phyloP scores from a whole-genome alignment of 2,329 filamentous ascomycete species.

The Monosporascus ibericus region DNA sequence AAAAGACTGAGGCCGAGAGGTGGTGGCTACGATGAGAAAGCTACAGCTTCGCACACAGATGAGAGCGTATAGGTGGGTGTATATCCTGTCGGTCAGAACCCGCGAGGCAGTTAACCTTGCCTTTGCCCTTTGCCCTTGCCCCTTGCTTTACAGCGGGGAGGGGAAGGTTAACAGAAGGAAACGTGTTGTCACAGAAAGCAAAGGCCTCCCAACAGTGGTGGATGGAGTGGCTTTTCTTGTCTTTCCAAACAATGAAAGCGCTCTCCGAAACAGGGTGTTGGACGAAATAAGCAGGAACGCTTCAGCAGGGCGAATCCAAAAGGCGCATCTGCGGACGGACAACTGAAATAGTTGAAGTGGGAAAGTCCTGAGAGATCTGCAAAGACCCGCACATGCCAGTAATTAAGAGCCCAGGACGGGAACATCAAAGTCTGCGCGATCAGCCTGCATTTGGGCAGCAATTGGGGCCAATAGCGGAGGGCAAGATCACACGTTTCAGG shows the following conservation, averaged over 20 bases:
- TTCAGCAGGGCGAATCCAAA: background rate
- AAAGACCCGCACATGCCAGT: background rate
- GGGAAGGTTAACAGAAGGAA: background rate
- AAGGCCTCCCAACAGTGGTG: background rate
- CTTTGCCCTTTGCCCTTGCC: background rate
- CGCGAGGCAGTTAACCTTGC: background rate
- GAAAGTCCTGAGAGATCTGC: background rate
- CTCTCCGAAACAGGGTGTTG: background rate
- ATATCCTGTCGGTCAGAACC: background rate
- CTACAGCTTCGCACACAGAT: background rate
- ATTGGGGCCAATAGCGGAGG: too few species aligned
- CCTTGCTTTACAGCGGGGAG: background rate
- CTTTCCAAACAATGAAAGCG: background rate
- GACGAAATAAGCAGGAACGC: background rate
- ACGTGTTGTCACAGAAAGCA: background rate
- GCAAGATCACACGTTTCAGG: too few species aligned
- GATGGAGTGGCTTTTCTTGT: background rate
- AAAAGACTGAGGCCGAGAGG: background rate
- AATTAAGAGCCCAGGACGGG: background rate
- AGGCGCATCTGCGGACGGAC: too few species aligned
- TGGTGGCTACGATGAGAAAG: background rate
- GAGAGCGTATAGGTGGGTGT: background rate
- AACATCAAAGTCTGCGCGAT: too few species aligned
- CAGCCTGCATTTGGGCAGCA: too few species aligned
- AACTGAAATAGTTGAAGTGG: background rate